These are phyloP conservation scores for Penicillium pancosmium DNA, from an alignment of 495 filamentous ascomycete genomes.

Conservation along the genomic window DNA sequence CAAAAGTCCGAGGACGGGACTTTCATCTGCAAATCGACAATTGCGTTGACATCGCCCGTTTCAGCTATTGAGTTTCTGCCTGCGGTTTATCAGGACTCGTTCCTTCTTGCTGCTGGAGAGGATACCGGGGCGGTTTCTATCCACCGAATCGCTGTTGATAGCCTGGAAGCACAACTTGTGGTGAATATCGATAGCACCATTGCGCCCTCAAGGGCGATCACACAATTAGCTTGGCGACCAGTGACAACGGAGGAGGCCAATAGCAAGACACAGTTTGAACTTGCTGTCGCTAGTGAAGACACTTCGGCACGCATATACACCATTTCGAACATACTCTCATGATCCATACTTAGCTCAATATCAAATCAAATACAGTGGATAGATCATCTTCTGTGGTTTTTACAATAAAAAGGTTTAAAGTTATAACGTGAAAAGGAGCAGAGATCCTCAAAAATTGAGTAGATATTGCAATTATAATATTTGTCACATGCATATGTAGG, in stretches of 20 bases:
- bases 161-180: constrained; percentile 47
- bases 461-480: background rate
- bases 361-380: background rate
- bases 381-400: background rate
- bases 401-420: background rate
- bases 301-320: constrained; percentile 74
- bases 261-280: constrained; percentile 43
- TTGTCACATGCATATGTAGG: background rate
- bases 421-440: background rate
- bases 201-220: constrained; percentile 73
- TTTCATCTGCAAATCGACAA: constrained; percentile 53
- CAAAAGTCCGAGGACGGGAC: constrained; percentile 30
- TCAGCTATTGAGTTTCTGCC: constrained; percentile 76
- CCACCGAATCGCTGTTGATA: constrained; percentile 41
- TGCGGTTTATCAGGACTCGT: constrained; percentile 33
- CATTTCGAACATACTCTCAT: constrained; percentile 44
- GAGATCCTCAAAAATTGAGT: background rate
- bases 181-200: constrained; percentile 42
- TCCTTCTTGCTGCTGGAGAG: constrained; percentile 69
- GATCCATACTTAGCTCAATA: constrained; percentile 23
- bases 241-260: constrained; percentile 14
- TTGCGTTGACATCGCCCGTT: constrained; percentile 61
- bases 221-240: constrained; percentile 80
- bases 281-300: constrained; percentile 85
- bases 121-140: constrained; percentile 50